Percentiles rank a stretch among this genome's conserved stretches.
phyloP scores from a whole-genome alignment of 306 rosid genomes.

The Calophaca sinica region DNA sequence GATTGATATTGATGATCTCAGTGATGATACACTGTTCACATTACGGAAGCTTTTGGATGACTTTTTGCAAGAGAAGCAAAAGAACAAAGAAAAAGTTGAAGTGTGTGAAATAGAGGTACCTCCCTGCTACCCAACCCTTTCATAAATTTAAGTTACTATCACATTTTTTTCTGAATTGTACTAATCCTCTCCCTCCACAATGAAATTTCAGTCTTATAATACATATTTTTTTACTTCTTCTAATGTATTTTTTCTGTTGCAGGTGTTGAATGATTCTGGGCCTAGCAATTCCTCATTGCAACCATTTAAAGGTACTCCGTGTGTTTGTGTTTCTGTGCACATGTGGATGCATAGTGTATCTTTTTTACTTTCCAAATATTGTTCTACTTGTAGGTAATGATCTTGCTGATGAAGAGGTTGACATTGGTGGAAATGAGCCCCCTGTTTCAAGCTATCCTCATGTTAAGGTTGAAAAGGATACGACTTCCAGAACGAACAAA shows the following conservation, averaged over 20 bases:
- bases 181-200: background rate
- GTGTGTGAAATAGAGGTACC: constrained; percentile 83
- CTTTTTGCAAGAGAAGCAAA: constrained; percentile 62
- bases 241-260: constrained; percentile 50
- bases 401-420: constrained; percentile 73
- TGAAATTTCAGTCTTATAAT: constrained; percentile 18
- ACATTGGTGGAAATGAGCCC: constrained; percentile 74
- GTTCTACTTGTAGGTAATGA: constrained; percentile 64
- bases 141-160: constrained; percentile 29
- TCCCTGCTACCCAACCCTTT: constrained; percentile 25
- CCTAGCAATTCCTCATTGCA: constrained; percentile 89
- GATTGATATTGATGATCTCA: constrained; percentile 80
- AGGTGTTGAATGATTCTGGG: constrained; percentile 81
- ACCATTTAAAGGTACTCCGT: constrained; percentile 71
- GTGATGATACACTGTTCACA: constrained; percentile 72
- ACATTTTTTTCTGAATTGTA: constrained; percentile 1
- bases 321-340: constrained; percentile 25
- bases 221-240: constrained; percentile 9
- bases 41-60: constrained; percentile 75
- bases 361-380: constrained; percentile 12
- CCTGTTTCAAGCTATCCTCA: constrained; percentile 75
- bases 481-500: constrained; percentile 47
- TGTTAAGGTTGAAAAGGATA: constrained; percentile 63
- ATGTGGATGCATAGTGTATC: constrained; percentile 3
- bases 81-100: constrained; percentile 58